Evolutionary conservation across 1,139 yeast species (phyloP).

Genomic region (Debaryomyces sp.): DNA sequence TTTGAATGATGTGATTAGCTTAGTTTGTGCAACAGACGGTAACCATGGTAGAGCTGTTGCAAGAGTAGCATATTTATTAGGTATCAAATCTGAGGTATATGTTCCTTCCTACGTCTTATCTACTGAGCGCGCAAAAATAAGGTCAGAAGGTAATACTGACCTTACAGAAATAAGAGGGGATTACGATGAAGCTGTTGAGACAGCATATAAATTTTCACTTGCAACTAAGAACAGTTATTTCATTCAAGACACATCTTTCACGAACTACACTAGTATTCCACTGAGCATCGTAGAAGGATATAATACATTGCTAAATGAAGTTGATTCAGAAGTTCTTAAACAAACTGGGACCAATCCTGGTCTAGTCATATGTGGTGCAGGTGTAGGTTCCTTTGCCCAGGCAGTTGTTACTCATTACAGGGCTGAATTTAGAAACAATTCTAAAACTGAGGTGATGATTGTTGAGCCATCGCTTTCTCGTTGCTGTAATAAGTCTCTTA

Average conservation of each 20-base stretch:
- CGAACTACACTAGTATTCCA: background rate
- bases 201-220: background rate
- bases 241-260: background rate
- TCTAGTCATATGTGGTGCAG: background rate
- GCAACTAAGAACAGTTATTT: background rate
- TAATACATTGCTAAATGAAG: background rate
- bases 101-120: background rate
- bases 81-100: background rate
- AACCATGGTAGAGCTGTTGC: slow-evolving; percentile 2
- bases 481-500: background rate
- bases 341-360: background rate
- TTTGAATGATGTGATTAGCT: background rate
- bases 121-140: background rate
- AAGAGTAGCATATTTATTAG: background rate
- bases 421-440: background rate
- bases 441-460: slow-evolving; percentile 6
- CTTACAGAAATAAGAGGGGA: background rate
- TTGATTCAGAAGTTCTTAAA: background rate
- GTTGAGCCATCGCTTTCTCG: background rate
- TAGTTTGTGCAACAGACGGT: background rate
- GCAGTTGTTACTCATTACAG: background rate
- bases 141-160: background rate
- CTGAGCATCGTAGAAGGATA: background rate
- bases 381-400: background rate
- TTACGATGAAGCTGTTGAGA: background rate